A percentile compares a stretch with the other conserved stretches of the same genome.
phyloP scores from a whole-genome alignment of 306 rosid genomes.

The Gynostemma pentaphyllum region DNA sequence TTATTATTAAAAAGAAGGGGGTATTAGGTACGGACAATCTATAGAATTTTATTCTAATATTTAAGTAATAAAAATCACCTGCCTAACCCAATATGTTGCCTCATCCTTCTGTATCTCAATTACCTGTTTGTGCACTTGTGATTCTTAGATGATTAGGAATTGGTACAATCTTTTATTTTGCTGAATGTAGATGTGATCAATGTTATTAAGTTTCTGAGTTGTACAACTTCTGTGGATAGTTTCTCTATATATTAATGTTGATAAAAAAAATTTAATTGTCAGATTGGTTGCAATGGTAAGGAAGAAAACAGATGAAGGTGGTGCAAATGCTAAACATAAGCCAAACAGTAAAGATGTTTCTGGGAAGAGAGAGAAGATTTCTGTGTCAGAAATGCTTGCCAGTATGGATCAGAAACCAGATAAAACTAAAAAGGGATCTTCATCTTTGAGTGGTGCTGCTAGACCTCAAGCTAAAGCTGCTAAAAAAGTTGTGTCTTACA shows the following conservation, averaged over 20 bases:
- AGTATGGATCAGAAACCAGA: slow-evolving; percentile 37
- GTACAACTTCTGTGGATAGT: neutral
- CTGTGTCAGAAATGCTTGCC: slow-evolving; percentile 23
- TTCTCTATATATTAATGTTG: neutral
- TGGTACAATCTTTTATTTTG: neutral
- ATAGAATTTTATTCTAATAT: too few relatives aligned
- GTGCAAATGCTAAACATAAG: neutral
- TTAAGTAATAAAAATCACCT: too few relatives aligned
- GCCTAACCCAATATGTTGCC: too few relatives aligned
- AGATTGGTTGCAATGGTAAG: slow-evolving; percentile 14
- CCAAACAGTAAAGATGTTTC: slow-evolving; percentile 4
- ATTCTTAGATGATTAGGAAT: neutral
- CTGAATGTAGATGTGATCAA: neutral
- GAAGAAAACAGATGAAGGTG: slow-evolving; percentile 13
- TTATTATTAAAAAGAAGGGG: too few relatives aligned
- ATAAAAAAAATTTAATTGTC: neutral
- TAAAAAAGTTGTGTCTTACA: slow-evolving; percentile 26
- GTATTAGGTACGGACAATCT: too few relatives aligned
- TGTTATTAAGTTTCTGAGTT: too few relatives aligned
- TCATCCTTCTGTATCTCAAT: too few relatives aligned
- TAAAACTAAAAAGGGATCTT: slow-evolving; percentile 23
- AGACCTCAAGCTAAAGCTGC: slow-evolving; percentile 34
- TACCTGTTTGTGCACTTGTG: too few relatives aligned
- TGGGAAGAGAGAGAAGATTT: slow-evolving; percentile 13
- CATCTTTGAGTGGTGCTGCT: slow-evolving; percentile 16